Conservation (phyloP, 2,329 filamentous ascomycete species). For the Fusarium abutilonis region DNA sequence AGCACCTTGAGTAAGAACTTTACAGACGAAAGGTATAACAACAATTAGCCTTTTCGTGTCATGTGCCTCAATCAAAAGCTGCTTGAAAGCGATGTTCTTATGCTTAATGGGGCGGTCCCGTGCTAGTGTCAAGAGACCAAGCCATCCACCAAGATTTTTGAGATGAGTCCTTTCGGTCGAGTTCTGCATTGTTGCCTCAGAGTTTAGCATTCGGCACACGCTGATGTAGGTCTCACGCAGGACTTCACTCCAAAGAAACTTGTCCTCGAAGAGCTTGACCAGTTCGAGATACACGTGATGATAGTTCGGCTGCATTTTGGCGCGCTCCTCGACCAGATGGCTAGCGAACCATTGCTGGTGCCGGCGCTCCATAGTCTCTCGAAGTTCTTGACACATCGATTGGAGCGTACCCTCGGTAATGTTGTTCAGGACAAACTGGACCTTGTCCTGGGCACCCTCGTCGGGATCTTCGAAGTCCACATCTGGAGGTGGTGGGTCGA, state of each 20-base stretch:
- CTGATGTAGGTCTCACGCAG: slow-evolving; percentile 91
- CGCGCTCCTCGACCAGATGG: slow-evolving; percentile 94
- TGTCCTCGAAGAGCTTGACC: slow-evolving; percentile 82
- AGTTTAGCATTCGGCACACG: slow-evolving; percentile 86
- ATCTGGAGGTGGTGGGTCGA: slow-evolving; percentile 73
- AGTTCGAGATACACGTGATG: slow-evolving; percentile 93
- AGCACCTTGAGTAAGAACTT: slow-evolving; percentile 86
- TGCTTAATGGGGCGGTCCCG: slow-evolving; percentile 96
- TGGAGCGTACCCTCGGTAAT: slow-evolving; percentile 90
- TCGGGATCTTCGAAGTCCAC: slow-evolving; percentile 82
- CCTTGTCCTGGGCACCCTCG: slow-evolving; percentile 87
- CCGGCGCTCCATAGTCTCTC: slow-evolving; percentile 77
- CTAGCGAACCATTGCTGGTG: slow-evolving; percentile 97
- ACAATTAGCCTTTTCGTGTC: slow-evolving; percentile 91
- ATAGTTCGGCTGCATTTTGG: slow-evolving; percentile 97
- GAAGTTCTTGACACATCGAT: slow-evolving; percentile 83
- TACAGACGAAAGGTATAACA: slow-evolving; percentile 97
- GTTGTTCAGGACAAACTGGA: slow-evolving; percentile 96
- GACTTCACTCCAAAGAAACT: slow-evolving; percentile 85
- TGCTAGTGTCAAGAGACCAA: slow-evolving; percentile 91
- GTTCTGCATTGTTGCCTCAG: slow-evolving; percentile 85
- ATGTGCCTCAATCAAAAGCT: slow-evolving; percentile 90
- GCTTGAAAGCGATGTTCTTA: slow-evolving; percentile 96
- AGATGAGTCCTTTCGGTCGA: slow-evolving; percentile 86
- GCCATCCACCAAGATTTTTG: slow-evolving; percentile 93